These are phyloP conservation scores for Termitomyces sp. DNA, from an alignment of 768 basidiomycete species.

Conservation along the genomic window DNA sequence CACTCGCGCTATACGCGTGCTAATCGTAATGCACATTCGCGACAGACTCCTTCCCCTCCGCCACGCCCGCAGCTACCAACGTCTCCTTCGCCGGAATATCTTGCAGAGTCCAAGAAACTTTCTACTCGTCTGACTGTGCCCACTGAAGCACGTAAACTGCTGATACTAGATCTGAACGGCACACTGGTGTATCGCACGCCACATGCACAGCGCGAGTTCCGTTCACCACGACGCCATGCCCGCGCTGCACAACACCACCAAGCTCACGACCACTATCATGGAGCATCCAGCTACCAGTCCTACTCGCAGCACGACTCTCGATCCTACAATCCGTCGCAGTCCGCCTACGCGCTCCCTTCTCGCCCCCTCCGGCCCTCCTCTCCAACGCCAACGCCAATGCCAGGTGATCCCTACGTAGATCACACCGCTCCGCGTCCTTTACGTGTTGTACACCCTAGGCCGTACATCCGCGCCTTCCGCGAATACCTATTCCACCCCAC, in stretches of 20 bases:
- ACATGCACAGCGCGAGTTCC: conserved; percentile 16
- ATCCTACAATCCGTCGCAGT: neutral
- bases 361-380: neutral
- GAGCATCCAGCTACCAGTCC: neutral
- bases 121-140: conserved; percentile 21
- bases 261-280: neutral
- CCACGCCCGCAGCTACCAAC: conserved; percentile 22
- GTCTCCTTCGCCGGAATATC: conserved; percentile 25
- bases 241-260: neutral
- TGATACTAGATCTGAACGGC: conserved; percentile 74
- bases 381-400: too few species aligned
- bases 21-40: neutral
- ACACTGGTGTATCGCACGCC: conserved; percentile 60
- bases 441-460: conserved; percentile 47
- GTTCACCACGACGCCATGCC: conserved; percentile 1
- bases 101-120: conserved; percentile 21
- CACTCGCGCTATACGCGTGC: neutral
- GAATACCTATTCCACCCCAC: conserved; percentile 56
- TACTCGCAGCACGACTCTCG: neutral
- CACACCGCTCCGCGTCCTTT: conserved; percentile 18
- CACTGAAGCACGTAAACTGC: conserved; percentile 45
- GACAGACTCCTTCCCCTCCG: neutral
- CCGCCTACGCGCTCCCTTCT: neutral
- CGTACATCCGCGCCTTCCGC: conserved; percentile 40
- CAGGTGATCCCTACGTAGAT: neutral